Conservation (phyloP, 441 rosid genomes). For the Adansonia gregorii region DNA sequence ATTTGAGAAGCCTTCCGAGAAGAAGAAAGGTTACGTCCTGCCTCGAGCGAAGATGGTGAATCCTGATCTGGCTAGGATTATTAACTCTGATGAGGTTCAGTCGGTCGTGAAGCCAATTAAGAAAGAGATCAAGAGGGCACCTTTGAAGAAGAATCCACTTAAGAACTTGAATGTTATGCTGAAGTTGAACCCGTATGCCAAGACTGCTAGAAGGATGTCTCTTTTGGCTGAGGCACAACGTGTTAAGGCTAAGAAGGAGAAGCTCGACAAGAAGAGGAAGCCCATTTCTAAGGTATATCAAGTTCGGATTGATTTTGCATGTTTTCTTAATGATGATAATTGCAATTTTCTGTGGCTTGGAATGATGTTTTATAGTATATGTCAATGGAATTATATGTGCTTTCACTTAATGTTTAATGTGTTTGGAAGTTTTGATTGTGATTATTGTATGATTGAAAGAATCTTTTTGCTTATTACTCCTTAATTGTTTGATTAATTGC, state of each 20-base stretch:
- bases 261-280: constrained; percentile 82
- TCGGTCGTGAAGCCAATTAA: constrained; percentile 85
- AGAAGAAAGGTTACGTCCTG: constrained; percentile 83
- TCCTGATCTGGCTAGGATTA: constrained; percentile 89
- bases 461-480: not conserved
- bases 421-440: not conserved
- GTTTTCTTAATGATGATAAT: not conserved
- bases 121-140: constrained; percentile 72
- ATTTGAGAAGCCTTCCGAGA: constrained; percentile 78
- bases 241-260: constrained; percentile 94
- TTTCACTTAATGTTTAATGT: not conserved
- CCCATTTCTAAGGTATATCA: constrained; percentile 66
- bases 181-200: constrained; percentile 86
- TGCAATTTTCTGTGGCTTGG: not conserved
- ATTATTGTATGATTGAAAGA: not conserved
- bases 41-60: constrained; percentile 93
- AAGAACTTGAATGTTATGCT: constrained; percentile 83
- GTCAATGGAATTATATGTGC: not conserved
- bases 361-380: not conserved
- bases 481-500: not conserved
- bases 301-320: not conserved
- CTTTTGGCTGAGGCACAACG: constrained; percentile 88
- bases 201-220: constrained; percentile 91
- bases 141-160: constrained; percentile 89
- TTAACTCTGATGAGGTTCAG: constrained; percentile 95